phyloP scores from a whole-genome alignment of 2,329 filamentous ascomycete species.

The Aspergillus ochraceus region DNA sequence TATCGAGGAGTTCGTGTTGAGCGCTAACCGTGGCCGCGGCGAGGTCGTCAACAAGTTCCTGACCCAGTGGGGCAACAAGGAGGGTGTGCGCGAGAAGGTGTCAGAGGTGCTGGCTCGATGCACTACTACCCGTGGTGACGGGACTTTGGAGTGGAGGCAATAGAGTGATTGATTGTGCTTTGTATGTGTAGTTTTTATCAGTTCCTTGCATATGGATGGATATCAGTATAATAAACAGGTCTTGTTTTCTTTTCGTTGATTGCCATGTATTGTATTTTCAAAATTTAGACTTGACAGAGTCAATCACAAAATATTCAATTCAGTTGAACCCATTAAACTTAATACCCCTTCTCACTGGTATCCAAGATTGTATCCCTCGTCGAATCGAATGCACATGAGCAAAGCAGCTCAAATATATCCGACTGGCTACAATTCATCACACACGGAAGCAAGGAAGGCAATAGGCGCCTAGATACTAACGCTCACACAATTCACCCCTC shows the following conservation, averaged over 20 bases:
- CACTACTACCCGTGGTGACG: slow-evolving; percentile 50
- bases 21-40: slow-evolving; percentile 49
- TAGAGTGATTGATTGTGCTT: background rate
- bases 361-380: too few species aligned
- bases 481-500: too few species aligned
- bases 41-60: slow-evolving; percentile 67
- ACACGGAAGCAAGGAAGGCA: too few species aligned
- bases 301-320: background rate
- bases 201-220: background rate
- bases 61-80: slow-evolving; percentile 60
- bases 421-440: too few species aligned
- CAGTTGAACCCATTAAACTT: background rate
- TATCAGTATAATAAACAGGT: background rate
- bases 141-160: slow-evolving; percentile 26
- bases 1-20: slow-evolving; percentile 48
- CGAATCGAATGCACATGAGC: too few species aligned
- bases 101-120: slow-evolving; percentile 67
- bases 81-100: slow-evolving; percentile 69
- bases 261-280: background rate
- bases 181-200: background rate
- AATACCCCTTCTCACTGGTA: too few species aligned
- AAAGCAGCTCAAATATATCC: too few species aligned
- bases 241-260: background rate
- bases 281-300: background rate
- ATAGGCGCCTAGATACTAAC: too few species aligned